Percentiles rank a stretch among this genome's conserved stretches.
phyloP scores from a whole-genome alignment of 768 basidiomycete genomes.

The Hygrocybe punicea region DNA sequence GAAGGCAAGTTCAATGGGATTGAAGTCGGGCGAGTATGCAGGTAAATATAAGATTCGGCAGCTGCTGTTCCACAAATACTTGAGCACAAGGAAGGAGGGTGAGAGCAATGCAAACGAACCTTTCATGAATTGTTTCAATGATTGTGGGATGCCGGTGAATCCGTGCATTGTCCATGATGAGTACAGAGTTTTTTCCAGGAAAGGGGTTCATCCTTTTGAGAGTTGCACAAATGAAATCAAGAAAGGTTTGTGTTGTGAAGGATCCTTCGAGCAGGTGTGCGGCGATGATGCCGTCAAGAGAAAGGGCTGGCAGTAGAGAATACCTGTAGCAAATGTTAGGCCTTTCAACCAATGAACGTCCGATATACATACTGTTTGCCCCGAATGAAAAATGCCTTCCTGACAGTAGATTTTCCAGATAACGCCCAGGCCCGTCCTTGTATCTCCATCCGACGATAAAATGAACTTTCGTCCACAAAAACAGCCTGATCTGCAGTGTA shows the following conservation, averaged over 20 bases:
- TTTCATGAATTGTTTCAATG: conserved; percentile 26
- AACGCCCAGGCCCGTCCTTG: conserved; percentile 27
- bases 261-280: conserved; percentile 27
- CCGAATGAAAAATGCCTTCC: conserved; percentile 25
- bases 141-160: conserved; percentile 31
- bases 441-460: conserved; percentile 24
- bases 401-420: conserved; percentile 16
- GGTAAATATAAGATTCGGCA: conserved; percentile 7
- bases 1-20: conserved; percentile 18
- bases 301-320: conserved; percentile 36
- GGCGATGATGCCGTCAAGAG: conserved; percentile 34
- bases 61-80: conserved; percentile 5
- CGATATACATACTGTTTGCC: conserved; percentile 20
- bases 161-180: conserved; percentile 17
- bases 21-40: conserved; percentile 9
- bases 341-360: background rate
- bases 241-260: conserved; percentile 27
- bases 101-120: conserved; percentile 19
- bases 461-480: conserved; percentile 36
- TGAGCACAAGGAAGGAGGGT: background rate
- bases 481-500: conserved; percentile 26
- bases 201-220: conserved; percentile 39
- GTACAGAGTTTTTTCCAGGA: conserved; percentile 33
- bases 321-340: conserved; percentile 18
- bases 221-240: conserved; percentile 30